Evolutionary conservation across 345 rosid species (phyloP), one percentile per base, ranked within the genome.

Genomic region (Salix purpurea): DNA sequence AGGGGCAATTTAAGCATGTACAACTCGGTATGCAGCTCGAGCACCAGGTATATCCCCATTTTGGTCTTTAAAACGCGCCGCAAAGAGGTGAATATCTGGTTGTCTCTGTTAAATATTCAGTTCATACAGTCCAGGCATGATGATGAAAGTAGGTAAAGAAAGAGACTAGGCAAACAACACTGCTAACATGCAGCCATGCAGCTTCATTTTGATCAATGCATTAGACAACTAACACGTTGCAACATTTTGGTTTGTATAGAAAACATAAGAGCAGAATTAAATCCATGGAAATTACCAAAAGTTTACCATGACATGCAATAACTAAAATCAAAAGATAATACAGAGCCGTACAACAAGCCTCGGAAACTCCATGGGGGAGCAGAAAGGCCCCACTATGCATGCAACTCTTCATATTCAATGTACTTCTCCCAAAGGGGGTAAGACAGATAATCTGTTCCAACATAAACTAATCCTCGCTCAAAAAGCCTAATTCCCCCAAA

Each of bases 341-440:
- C 18, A 16, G 15, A 26, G 67, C 2, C 4, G 14, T 34, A 30
- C 4, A 28, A 30, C 11, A 50, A 52, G 24, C 39, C 37, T 19
- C 48, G 23, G n/a, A 32, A 60, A 72, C 65, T 52, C 37, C 77
- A 73, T 88, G 80, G 69, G 74, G 95, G 92, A 79, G 92, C 85
- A 32, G 84, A 85, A n/a, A n/a, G n/a, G 81, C 89, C 82, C 99
- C 98, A 96, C 70, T 92, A 90, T 78, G 88, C 91, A 80, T 91
- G 98, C 93, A 88, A 86, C 80, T 92, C 94, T 77, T 93, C 99
- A 61, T 91, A 93, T 85, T 93, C 99, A 30, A 96, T 90, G 84
- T 93, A 96, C 78, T 92, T 93, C 77, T 93, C 99, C 99, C 99
- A 96, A 30, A 96, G 86, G 8, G 95, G 87, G 79, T 70, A 87